Evolutionary conservation across 2,329 filamentous ascomycete genomes (phyloP), one percentile per base, ranked within the genome.

Genomic region (Pseudocercospora macadamiae): DNA sequence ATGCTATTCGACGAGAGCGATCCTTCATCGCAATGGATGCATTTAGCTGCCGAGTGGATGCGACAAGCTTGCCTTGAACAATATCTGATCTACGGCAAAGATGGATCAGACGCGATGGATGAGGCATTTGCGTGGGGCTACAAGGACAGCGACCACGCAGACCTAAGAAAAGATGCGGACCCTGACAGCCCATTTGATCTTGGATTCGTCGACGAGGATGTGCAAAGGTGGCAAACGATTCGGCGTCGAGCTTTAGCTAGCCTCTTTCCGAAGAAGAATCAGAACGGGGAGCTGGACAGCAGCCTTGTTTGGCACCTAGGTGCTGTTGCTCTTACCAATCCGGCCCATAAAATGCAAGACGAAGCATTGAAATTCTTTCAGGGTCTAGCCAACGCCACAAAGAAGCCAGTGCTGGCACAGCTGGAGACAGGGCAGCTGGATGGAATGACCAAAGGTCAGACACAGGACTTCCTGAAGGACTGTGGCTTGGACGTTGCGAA

Each of bases 11-110:
- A 71, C 26, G 70, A 74, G 34, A 75, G 71, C 65, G 56, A 65
- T 4, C 70, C 76, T 3, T 74, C 69, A 4, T 34, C 54, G 5
- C 68, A 73, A 9, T 82, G 79, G 77, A 76, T 80, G 64, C 71
- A 79, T 19, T 67, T 83, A 8, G 75, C 77, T 0, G 76, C 73
- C 0, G 73, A 76, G 14, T 80, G 81, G 57, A 80, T 84, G 74
- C 65, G 80, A 7, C 80, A 84, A 59, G 77, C 80, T 32, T 75
- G 75, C 7, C 61, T 82, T 3, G 82, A 84, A 67, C 79, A 82
- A 56, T 78, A 78, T 53, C 65, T 77, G 2, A 62, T 76, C 3
- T 76, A 72, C 52, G 76, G 75, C 6, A 69, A 67, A 3, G 68
- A 68, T n/a, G 70, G 72, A 0, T 55, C 66, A 3, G 74, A 78